These are phyloP conservation scores for Aristolochia californica DNA, from an alignment of 164 flowering plant genomes.

Conservation along the genomic window DNA sequence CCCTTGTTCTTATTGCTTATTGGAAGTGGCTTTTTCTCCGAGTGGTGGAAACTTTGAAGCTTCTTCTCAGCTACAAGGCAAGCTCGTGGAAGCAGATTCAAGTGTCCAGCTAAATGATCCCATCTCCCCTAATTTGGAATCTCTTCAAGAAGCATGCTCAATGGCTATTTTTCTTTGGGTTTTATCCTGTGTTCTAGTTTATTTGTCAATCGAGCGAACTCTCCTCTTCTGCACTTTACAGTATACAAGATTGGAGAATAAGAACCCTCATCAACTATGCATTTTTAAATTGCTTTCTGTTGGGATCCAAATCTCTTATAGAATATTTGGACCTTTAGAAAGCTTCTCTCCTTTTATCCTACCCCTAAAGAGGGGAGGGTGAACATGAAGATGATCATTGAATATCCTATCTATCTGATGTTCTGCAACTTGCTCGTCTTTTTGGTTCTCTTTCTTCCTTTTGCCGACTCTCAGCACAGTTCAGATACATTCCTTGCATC, in stretches of 20 bases:
- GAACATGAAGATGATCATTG: conserved; percentile 3
- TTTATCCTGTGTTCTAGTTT: background rate
- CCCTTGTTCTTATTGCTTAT: background rate
- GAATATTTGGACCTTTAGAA: conserved; percentile 8
- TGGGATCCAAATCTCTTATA: conserved; percentile 3
- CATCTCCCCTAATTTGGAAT: background rate
- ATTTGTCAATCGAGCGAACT: background rate
- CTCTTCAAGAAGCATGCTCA: background rate
- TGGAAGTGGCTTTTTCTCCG: background rate
- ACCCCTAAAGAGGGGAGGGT: background rate
- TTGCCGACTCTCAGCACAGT: no score
- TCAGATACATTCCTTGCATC: no score
- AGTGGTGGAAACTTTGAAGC: background rate
- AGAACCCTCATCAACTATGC: conserved; percentile 6
- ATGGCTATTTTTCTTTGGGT: background rate
- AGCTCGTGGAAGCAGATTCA: no score
- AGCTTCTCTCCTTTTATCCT: conserved; percentile 4
- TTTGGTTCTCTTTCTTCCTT: background rate
- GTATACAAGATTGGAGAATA: conserved; percentile 6
- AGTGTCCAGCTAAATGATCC: no score
- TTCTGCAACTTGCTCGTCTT: background rate
- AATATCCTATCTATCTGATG: conserved; percentile 2
- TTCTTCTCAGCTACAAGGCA: no score
- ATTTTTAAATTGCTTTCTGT: conserved; percentile 1
- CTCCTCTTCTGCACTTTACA: conserved; percentile 1